phyloP scores from a whole-genome alignment of 352 stramenopile genomes.

The Phytophthora cryptogea region DNA sequence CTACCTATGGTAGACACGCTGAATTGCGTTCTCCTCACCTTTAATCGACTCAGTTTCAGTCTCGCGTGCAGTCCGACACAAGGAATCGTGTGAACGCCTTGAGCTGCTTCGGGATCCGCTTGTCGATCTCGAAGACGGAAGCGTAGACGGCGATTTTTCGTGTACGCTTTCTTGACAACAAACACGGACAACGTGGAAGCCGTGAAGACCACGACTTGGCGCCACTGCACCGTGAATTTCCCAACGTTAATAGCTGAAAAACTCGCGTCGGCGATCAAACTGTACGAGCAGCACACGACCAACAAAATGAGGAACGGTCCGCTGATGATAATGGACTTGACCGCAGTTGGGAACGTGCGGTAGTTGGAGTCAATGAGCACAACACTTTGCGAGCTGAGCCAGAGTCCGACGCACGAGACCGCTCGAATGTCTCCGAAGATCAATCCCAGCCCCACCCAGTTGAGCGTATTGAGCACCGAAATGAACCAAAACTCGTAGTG shows the following conservation, averaged over 20 bases:
- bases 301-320: conserved; percentile 18
- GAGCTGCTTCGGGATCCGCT: background rate
- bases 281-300: conserved; percentile 20
- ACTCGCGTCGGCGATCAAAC: conserved; percentile 12
- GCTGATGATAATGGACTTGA: conserved; percentile 24
- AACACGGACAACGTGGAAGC: conserved; percentile 20
- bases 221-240: conserved; percentile 11
- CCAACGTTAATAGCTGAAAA: conserved; percentile 6
- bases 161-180: conserved; percentile 22
- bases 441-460: conserved; percentile 13
- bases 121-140: conserved; percentile 15
- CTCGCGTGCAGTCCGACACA: conserved; percentile 20
- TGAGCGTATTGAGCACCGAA: conserved; percentile 16
- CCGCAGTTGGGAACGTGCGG: conserved; percentile 14
- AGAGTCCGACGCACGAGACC: conserved; percentile 18
- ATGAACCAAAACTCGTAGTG: conserved; percentile 33
- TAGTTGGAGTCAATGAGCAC: conserved; percentile 30
- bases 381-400: conserved; percentile 27
- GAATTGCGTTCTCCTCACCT: conserved; percentile 3
- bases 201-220: conserved; percentile 20
- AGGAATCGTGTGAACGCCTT: conserved; percentile 12
- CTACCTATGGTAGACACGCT: background rate
- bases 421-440: conserved; percentile 24
- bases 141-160: conserved; percentile 7
- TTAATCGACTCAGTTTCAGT: conserved; percentile 6